Conservation (phyloP, 1,284 basidiomycete species). For the Cystobasidium sp. region DNA sequence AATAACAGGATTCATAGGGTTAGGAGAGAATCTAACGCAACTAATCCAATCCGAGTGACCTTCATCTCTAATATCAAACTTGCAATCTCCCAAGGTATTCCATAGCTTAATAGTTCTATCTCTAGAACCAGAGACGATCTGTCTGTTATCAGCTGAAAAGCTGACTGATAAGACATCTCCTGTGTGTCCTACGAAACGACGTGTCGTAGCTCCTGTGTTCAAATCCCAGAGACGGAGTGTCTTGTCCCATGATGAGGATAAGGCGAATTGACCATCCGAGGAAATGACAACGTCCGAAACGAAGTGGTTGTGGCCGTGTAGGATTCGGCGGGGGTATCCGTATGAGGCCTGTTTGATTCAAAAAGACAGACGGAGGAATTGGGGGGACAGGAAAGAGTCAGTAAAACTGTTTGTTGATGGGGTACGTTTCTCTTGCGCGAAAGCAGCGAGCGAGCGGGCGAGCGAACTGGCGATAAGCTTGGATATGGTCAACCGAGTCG, state of each 20-base stretch:
- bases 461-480: neutral
- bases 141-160: slow-evolving; percentile 96
- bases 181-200: slow-evolving; percentile 97
- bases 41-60: slow-evolving; percentile 98
- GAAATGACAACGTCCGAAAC: slow-evolving; percentile 99
- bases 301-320: slow-evolving; percentile 99
- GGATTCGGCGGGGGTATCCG: slow-evolving; percentile 94
- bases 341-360: slow-evolving; percentile 62
- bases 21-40: slow-evolving; percentile 99
- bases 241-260: slow-evolving; percentile 99
- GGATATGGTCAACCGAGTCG: too few relatives aligned
- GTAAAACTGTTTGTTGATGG: neutral
- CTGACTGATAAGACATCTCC: slow-evolving; percentile 97
- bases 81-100: slow-evolving; percentile 99
- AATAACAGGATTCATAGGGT: slow-evolving; percentile 96
- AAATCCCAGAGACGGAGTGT: slow-evolving; percentile 99
- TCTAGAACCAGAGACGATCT: slow-evolving; percentile 97
- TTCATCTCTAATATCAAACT: slow-evolving; percentile 99
- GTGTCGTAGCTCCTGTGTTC: slow-evolving; percentile 90
- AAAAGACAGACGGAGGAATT: slow-evolving; percentile 44
- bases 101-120: slow-evolving; percentile 99
- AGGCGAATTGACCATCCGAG: slow-evolving; percentile 98
- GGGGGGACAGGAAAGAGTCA: slow-evolving; percentile 56
- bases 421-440: neutral
- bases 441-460: neutral